Percentiles rank a stretch among this genome's conserved stretches.
Evolutionary conservation across 768 basidiomycete species (phyloP).

Genomic region (Dioszegia hungarica): DNA sequence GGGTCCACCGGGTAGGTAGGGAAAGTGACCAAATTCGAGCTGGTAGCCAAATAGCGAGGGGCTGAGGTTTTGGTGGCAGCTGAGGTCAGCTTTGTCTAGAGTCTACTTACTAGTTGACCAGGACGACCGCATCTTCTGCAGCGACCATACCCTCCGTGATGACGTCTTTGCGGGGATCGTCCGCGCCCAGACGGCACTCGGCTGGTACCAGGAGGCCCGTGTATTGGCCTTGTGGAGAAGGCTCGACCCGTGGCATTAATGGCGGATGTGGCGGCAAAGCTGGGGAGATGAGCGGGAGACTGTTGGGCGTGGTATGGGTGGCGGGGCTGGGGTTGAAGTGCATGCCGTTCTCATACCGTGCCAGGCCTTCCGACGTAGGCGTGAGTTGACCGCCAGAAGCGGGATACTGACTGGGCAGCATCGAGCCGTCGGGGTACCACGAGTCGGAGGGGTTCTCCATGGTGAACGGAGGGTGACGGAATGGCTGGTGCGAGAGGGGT

Average conservation of each 20-base stretch:
- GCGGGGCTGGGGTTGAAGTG: too few relatives aligned
- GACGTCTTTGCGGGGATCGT: conserved; percentile 24
- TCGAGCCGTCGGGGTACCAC: too few relatives aligned
- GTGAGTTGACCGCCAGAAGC: too few relatives aligned
- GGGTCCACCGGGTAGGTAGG: conserved; percentile 27
- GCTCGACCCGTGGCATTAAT: too few relatives aligned
- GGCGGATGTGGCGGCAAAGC: not conserved
- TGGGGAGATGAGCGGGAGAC: too few relatives aligned
- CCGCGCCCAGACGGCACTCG: conserved; percentile 14
- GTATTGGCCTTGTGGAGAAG: not conserved
- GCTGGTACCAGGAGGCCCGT: not conserved
- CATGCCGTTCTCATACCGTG: too few relatives aligned
- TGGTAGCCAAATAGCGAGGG: conserved; percentile 27
- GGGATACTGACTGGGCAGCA: not conserved
- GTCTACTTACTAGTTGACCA: conserved; percentile 26
- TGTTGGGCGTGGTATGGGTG: too few relatives aligned
- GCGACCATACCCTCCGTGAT: conserved; percentile 24
- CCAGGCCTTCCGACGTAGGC: too few relatives aligned
- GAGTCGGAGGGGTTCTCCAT: too few relatives aligned
- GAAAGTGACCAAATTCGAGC: conserved; percentile 26
- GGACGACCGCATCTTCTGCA: conserved; percentile 9
- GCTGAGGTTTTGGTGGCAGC: conserved; percentile 21
- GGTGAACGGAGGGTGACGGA: too few relatives aligned
- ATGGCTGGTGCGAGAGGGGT: too few relatives aligned
- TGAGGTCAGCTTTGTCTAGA: not conserved